phyloP scores from a whole-genome alignment of 192 early-diverging fungal genomes.

The Coemansia sp. region DNA sequence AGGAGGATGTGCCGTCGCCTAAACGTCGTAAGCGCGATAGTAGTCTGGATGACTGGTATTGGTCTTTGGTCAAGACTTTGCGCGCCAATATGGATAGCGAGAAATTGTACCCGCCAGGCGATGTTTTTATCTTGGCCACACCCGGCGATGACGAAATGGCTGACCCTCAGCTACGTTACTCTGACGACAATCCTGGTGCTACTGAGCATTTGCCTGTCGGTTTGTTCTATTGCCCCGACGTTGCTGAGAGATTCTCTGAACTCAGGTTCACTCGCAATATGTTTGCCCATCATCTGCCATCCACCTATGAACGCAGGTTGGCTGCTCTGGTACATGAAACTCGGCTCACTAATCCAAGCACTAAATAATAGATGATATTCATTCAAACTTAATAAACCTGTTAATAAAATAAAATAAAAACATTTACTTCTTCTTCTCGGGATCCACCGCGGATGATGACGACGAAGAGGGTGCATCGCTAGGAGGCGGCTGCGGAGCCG shows the following conservation, averaged over 20 bases:
- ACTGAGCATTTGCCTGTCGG: constrained; percentile 39
- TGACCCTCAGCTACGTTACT: constrained; percentile 23
- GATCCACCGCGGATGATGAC: not conserved
- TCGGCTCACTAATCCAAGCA: not conserved
- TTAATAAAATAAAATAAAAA: not conserved
- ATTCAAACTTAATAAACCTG: not conserved
- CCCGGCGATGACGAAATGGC: constrained; percentile 47
- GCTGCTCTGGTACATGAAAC: constrained; percentile 44
- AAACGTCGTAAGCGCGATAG: constrained; percentile 11
- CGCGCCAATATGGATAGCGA: constrained; percentile 81
- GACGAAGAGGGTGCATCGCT: not conserved
- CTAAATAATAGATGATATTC: too few species aligned
- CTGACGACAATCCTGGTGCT: not conserved
- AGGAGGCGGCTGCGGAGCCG: not conserved
- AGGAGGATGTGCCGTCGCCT: not conserved
- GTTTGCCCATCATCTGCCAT: constrained; percentile 78
- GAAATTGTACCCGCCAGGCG: constrained; percentile 81
- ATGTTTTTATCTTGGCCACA: constrained; percentile 62
- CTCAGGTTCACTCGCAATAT: constrained; percentile 77
- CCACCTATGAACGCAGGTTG: constrained; percentile 66
- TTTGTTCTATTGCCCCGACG: constrained; percentile 72
- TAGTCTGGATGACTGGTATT: constrained; percentile 74
- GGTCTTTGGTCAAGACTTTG: constrained; percentile 80
- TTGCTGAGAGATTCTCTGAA: constrained; percentile 75
- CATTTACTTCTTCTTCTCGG: constrained; percentile 3